Base-by-base conservation (phyloP, 1,284 basidiomycete species). In the Marasmius oreades region DNA sequence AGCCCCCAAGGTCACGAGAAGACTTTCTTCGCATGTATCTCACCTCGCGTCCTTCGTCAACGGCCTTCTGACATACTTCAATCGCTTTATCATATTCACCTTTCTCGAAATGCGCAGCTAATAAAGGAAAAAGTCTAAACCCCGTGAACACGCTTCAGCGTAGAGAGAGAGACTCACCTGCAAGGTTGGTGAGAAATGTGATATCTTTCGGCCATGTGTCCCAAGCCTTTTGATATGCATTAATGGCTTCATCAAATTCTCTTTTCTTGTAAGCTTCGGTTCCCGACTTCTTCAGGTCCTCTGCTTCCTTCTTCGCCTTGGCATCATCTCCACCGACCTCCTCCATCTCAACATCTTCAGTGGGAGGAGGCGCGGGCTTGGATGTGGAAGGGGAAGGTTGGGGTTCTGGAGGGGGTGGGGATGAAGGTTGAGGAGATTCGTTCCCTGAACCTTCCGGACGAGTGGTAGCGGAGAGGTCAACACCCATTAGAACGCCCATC, bases 81-180 rank as follows among this genome's bases (percentile, higher is more conserved):
- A 99, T 96, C 61, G 86, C 86, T 69, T 93, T 88, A 73, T 94
- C 88, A 66, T 89, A 98, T 26, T 98, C 86, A 23, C 86, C 93
- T 72, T 95, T 81, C 75, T 99, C 97, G 65, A 95, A 96, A 74
- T 96, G 92, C 33, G 88, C 94, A 53, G 96, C 95, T 88, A 67
- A n/a, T n/a, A n/a, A 12, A 59, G 31, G 28, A 46, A 10, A 46
- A 52, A 39, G 53, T 36, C 50, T 48, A 24, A 47, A 7, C 16
- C 14, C 10, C 18, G 23, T 37, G 55, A 24, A 59, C 33, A 47
- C 48, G 33, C 28, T 31, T 31, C 10, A 23, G 16, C 34, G 37
- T n/a, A 33, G 51, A 55, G 48, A 43, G 52, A 28, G 18, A 46
- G 5, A 73, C 86, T 61, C 62, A 91, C 91, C 92, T 63, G 85